Percentiles rank a stretch among this genome's conserved stretches.
phyloP scores from a whole-genome alignment of 768 basidiomycete species.

The Trametes maxima region DNA sequence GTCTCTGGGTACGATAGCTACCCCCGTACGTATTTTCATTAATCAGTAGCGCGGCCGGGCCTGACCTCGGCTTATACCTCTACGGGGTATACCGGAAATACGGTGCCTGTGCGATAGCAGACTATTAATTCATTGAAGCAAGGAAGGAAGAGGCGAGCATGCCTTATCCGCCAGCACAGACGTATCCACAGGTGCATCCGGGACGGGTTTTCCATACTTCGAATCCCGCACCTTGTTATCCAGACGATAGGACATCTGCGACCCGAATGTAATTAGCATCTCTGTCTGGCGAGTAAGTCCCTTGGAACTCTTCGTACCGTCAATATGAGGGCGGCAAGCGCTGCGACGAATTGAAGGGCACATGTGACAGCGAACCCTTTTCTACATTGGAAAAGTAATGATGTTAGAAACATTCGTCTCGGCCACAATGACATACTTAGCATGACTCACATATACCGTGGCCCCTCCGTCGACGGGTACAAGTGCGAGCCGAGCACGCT shows the following conservation, averaged over 20 bases:
- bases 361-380: conserved; percentile 42
- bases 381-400: conserved; percentile 5
- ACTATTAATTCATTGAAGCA: no score
- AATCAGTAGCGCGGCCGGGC: no score
- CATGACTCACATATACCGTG: conserved; percentile 59
- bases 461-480: conserved; percentile 65
- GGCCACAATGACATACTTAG: neutral
- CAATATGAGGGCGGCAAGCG: conserved; percentile 52
- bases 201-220: conserved; percentile 28
- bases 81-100: conserved; percentile 20
- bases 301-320: conserved; percentile 39
- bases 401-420: neutral
- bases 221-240: conserved; percentile 45
- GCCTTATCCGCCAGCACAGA: conserved; percentile 32
- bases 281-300: neutral
- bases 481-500: conserved; percentile 77
- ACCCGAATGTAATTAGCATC: neutral
- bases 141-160: neutral
- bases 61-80: no score
- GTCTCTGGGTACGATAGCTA: no score
- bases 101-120: conserved; percentile 18
- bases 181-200: conserved; percentile 30
- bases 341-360: conserved; percentile 58
- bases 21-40: no score
- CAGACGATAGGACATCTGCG: conserved; percentile 60